Conservation (phyloP, 768 basidiomycete genomes). For the Boletus rubescentipes region DNA sequence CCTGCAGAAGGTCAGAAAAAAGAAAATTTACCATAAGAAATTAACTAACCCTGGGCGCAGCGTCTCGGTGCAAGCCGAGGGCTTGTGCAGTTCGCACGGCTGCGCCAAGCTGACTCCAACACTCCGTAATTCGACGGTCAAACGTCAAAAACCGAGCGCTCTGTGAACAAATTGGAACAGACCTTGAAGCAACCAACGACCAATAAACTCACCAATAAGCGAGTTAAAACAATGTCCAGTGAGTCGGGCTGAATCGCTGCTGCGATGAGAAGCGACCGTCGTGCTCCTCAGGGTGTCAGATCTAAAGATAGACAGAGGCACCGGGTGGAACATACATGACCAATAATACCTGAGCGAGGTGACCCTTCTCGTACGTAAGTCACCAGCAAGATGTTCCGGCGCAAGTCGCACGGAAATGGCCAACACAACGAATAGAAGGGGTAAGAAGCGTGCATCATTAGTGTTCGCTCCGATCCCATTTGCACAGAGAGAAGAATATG, state of each 20-base stretch:
- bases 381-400: conserved; percentile 81
- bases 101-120: conserved; percentile 94
- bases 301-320: conserved; percentile 3
- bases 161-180: conserved; percentile 34
- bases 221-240: conserved; percentile 86
- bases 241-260: conserved; percentile 94
- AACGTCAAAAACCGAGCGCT: conserved; percentile 69
- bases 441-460: conserved; percentile 80
- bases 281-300: conserved; percentile 49
- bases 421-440: conserved; percentile 89
- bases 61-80: conserved; percentile 89
- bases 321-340: conserved; percentile 67
- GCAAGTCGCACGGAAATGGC: conserved; percentile 85
- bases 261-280: conserved; percentile 84
- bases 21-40: not conserved
- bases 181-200: not conserved
- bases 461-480: conserved; percentile 64
- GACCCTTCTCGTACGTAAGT: conserved; percentile 69
- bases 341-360: conserved; percentile 92
- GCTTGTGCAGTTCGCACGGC: conserved; percentile 93
- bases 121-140: conserved; percentile 88
- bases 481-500: conserved; percentile 65
- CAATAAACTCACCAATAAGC: conserved; percentile 58
- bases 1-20: conserved; percentile 38
- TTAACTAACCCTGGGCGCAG: conserved; percentile 66